Percentiles rank a stretch among this genome's conserved stretches.
Evolutionary conservation across 345 rosid species (phyloP).

Genomic region (Salix koriyanagi): DNA sequence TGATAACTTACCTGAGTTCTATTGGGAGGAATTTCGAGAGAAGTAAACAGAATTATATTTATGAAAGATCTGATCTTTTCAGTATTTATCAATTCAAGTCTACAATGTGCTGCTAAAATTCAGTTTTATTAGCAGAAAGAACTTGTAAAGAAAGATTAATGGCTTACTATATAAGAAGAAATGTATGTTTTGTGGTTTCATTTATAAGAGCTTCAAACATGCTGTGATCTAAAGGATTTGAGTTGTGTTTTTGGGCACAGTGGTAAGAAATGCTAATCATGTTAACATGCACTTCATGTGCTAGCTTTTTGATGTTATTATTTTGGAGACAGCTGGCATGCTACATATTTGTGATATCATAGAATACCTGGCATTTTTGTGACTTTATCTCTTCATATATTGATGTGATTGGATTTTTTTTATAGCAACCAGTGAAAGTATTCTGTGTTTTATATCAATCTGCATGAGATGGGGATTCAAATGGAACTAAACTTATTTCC

Average conservation of each 20-base stretch:
- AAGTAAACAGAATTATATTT: not conserved
- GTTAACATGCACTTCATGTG: not conserved
- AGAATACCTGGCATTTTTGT: not conserved
- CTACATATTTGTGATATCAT: not conserved
- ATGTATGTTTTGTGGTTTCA: not conserved
- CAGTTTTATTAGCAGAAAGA: not conserved
- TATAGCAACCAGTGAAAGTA: not conserved
- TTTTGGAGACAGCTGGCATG: not conserved
- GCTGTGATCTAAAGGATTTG: not conserved
- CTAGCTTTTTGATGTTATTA: not conserved
- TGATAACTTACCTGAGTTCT: not conserved
- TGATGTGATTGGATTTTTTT: not conserved
- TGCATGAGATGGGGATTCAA: too few relatives aligned
- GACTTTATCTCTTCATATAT: not conserved
- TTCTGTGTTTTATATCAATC: too few relatives aligned
- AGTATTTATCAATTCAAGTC: not conserved
- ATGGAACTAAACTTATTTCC: too few relatives aligned
- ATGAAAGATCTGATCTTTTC: not conserved
- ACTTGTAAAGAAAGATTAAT: not conserved
- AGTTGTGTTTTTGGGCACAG: not conserved
- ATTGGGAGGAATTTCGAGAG: not conserved
- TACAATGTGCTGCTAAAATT: not conserved
- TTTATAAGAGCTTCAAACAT: not conserved
- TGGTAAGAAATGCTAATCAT: not conserved
- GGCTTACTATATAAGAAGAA: not conserved